Percentiles rank a stretch among this genome's conserved stretches.
These are phyloP conservation scores for Mycena venus DNA, from an alignment of 768 basidiomycete species.

Conservation along the genomic window DNA sequence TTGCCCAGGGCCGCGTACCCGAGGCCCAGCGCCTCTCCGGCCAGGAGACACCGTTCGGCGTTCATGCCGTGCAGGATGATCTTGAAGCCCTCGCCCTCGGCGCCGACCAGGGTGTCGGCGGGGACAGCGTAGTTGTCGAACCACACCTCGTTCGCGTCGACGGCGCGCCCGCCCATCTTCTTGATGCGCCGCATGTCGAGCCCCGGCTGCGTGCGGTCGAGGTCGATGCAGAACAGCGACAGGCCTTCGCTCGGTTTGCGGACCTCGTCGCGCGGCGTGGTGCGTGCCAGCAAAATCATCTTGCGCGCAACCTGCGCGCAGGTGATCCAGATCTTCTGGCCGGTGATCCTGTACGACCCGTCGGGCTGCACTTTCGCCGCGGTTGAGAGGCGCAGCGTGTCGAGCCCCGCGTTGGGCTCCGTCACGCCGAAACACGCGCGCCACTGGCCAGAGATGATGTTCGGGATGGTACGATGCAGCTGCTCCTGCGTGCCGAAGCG, in stretches of 20 bases:
- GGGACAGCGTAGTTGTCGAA: slow-evolving; percentile 35
- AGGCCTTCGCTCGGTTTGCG: slow-evolving; percentile 25
- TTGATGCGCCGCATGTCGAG: slow-evolving; percentile 28
- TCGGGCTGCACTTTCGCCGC: slow-evolving; percentile 6
- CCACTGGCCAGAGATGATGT: slow-evolving; percentile 27
- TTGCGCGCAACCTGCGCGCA: slow-evolving; percentile 30
- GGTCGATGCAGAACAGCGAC: slow-evolving; percentile 30
- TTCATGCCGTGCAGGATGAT: slow-evolving; percentile 37
- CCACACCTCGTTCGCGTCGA: slow-evolving; percentile 37
- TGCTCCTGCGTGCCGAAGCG: slow-evolving; percentile 22
- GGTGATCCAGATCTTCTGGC: slow-evolving; percentile 33
- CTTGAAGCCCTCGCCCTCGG: slow-evolving; percentile 32
- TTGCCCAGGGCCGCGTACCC: slow-evolving; percentile 31
- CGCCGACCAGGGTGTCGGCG: slow-evolving; percentile 20
- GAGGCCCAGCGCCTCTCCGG: slow-evolving; percentile 35
- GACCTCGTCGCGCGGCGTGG: slow-evolving; percentile 22
- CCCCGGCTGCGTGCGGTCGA: slow-evolving; percentile 23
- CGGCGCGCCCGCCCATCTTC: slow-evolving; percentile 37
- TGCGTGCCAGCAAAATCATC: slow-evolving; percentile 36
- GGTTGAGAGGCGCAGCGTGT: slow-evolving; percentile 30
- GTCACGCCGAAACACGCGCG: slow-evolving; percentile 36
- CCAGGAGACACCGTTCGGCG: slow-evolving; percentile 34
- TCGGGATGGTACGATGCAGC: slow-evolving; percentile 14
- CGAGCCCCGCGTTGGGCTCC: slow-evolving; percentile 32
- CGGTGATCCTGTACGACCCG: slow-evolving; percentile 18